These are phyloP conservation scores for Curvularia sp. DNA, from an alignment of 2,329 filamentous ascomycete genomes.

Conservation along the genomic window DNA sequence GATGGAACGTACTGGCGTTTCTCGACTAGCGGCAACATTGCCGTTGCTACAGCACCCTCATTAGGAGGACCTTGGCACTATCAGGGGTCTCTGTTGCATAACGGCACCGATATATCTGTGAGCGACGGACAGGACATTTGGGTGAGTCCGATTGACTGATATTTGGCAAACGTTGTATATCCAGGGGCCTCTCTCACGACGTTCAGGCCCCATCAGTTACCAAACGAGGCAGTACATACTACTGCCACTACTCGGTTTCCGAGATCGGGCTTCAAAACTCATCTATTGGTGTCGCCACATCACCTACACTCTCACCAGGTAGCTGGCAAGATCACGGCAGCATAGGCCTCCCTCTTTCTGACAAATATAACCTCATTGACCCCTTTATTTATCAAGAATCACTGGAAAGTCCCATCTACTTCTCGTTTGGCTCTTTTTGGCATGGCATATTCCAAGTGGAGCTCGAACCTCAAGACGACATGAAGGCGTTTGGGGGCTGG, in stretches of 20 bases:
- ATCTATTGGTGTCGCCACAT: conserved; percentile 65
- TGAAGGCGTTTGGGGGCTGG: conserved; percentile 17
- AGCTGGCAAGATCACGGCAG: conserved; percentile 66
- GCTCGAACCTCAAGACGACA: conserved; percentile 42
- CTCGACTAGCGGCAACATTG: conserved; percentile 57
- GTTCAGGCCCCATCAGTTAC: conserved; percentile 67
- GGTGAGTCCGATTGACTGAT: conserved; percentile 38
- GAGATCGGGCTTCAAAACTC: conserved; percentile 65
- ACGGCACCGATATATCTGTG: conserved; percentile 53
- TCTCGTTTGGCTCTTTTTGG: conserved; percentile 74
- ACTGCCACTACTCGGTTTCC: conserved; percentile 68
- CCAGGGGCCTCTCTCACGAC: conserved; percentile 1
- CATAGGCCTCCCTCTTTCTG: conserved; percentile 50
- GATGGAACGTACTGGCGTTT: conserved; percentile 59
- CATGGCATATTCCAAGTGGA: conserved; percentile 66
- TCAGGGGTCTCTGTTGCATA: conserved; percentile 53
- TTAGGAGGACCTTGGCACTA: conserved; percentile 58
- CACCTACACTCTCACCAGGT: conserved; percentile 57
- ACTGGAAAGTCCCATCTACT: conserved; percentile 45
- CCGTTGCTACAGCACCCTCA: conserved; percentile 53
- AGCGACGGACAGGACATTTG: conserved; percentile 56
- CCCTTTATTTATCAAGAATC: conserved; percentile 51
- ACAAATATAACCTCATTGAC: conserved; percentile 58
- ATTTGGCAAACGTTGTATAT: neutral
- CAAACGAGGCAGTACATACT: conserved; percentile 62